phyloP scores from a whole-genome alignment of 1,139 yeast genomes.

The Debaryomyces nepalensis region DNA sequence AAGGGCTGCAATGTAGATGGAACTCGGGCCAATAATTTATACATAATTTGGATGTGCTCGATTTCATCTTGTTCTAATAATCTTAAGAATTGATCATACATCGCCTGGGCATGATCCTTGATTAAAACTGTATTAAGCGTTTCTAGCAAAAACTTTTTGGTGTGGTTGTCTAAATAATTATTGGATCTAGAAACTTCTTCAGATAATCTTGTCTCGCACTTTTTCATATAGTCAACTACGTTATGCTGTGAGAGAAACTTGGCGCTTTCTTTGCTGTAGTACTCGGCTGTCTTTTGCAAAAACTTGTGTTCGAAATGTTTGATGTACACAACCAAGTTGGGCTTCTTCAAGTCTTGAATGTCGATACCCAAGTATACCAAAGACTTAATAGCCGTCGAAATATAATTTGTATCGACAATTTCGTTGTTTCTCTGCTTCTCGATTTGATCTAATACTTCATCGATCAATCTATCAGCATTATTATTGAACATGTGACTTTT shows the following conservation, averaged over 20 bases:
- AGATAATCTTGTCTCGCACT: slow-evolving; percentile 78
- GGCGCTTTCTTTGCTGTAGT: slow-evolving; percentile 72
- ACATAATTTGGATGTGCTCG: slow-evolving; percentile 80
- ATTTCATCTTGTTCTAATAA: slow-evolving; percentile 78
- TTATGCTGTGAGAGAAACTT: slow-evolving; percentile 72
- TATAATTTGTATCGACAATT: slow-evolving; percentile 66
- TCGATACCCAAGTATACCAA: slow-evolving; percentile 80
- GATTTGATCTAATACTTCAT: slow-evolving; percentile 76
- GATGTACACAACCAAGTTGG: slow-evolving; percentile 80
- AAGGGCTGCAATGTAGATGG: slow-evolving; percentile 77
- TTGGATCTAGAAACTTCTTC: slow-evolving; percentile 84
- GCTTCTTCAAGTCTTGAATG: slow-evolving; percentile 80
- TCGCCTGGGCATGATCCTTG: slow-evolving; percentile 73
- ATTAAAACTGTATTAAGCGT: slow-evolving; percentile 78
- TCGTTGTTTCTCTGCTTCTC: slow-evolving; percentile 81
- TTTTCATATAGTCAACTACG: slow-evolving; percentile 88
- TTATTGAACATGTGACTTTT: slow-evolving; percentile 77
- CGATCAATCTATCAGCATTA: slow-evolving; percentile 61
- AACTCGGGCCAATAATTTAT: slow-evolving; percentile 72
- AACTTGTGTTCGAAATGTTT: slow-evolving; percentile 79
- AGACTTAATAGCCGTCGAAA: slow-evolving; percentile 81
- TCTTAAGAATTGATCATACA: slow-evolving; percentile 76
- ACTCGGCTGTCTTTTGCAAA: slow-evolving; percentile 71
- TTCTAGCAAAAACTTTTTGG: slow-evolving; percentile 76
- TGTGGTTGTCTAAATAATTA: slow-evolving; percentile 83